Conservation (phyloP, 225 moss, liverwort and hornwort genomes). For the Sphagnum contortum region DNA sequence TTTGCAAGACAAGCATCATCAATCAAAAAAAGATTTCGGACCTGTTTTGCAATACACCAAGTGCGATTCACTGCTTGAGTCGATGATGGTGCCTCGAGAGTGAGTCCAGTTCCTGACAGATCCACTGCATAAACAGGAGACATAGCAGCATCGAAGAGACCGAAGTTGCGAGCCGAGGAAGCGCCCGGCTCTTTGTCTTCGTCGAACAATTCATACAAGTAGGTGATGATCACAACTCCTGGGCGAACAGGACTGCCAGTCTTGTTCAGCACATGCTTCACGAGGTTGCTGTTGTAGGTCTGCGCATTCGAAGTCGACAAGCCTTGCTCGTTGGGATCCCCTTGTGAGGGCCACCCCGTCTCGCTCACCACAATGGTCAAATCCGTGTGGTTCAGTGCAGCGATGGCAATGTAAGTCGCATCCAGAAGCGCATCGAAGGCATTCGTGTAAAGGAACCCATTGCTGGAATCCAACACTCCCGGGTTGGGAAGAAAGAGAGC, state of each 20-base stretch:
- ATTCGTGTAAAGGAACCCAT: conserved; percentile 42
- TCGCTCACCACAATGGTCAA: conserved; percentile 46
- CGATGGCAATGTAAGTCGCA: conserved; percentile 49
- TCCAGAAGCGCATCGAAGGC: conserved; percentile 48
- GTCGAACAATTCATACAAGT: conserved; percentile 47
- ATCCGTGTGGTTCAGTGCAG: conserved; percentile 41
- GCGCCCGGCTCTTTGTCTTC: conserved; percentile 53
- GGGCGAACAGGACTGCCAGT: conserved; percentile 41
- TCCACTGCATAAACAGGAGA: conserved; percentile 58
- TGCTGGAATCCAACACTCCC: conserved; percentile 28
- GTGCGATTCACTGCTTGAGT: conserved; percentile 22
- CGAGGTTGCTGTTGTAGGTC: conserved; percentile 25
- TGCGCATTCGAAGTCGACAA: conserved; percentile 26
- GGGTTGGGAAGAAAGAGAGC: conserved; percentile 34
- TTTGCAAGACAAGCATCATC: no score
- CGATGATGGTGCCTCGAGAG: conserved; percentile 4
- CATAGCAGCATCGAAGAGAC: conserved; percentile 47
- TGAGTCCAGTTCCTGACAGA: conserved; percentile 40
- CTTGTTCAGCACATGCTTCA: conserved; percentile 28
- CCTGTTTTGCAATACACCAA: conserved; percentile 70
- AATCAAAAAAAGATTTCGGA: neutral
- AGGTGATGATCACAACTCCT: conserved; percentile 23
- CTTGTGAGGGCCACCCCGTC: conserved; percentile 44
- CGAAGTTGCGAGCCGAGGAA: conserved; percentile 58
- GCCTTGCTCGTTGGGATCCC: conserved; percentile 28